Percentiles rank a stretch among this genome's conserved stretches.
phyloP scores from a whole-genome alignment of 2,329 filamentous ascomycete species.

The Alternaria sp. region DNA sequence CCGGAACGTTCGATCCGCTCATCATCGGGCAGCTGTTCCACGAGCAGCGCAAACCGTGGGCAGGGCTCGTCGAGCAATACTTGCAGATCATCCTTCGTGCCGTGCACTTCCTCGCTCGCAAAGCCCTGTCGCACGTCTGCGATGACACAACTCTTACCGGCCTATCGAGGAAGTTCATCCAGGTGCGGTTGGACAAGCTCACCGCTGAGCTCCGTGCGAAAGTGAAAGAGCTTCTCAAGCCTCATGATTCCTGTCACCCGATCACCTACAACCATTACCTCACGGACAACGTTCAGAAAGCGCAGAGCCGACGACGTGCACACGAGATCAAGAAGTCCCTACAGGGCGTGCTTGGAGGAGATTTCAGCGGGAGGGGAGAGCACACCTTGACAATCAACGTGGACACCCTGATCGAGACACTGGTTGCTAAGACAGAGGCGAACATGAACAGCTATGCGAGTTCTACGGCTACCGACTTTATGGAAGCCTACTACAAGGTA shows the following conservation, averaged over 20 bases:
- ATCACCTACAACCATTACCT: slow-evolving; percentile 51
- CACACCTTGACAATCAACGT: too few species aligned
- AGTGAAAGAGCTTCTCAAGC: slow-evolving; percentile 18
- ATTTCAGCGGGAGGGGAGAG: too few species aligned
- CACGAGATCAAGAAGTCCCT: too few species aligned
- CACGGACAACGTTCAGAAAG: slow-evolving; percentile 44
- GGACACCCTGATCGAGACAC: slow-evolving; percentile 10
- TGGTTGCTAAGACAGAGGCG: slow-evolving; percentile 22
- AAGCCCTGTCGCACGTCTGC: slow-evolving; percentile 7
- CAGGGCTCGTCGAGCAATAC: not conserved
- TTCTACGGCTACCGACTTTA: slow-evolving; percentile 35
- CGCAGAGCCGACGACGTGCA: slow-evolving; percentile 17
- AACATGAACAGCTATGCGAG: slow-evolving; percentile 41
- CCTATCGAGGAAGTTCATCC: slow-evolving; percentile 6
- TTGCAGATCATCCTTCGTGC: slow-evolving; percentile 9
- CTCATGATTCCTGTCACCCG: slow-evolving; percentile 21
- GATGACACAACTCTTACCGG: slow-evolving; percentile 5
- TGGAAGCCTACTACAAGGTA: slow-evolving; percentile 42
- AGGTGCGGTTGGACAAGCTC: slow-evolving; percentile 4
- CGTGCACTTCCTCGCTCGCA: not conserved
- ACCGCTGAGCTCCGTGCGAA: slow-evolving; percentile 11
- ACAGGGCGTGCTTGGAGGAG: too few species aligned
- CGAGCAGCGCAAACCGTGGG: slow-evolving; percentile 28
- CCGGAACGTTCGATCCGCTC: slow-evolving; percentile 29
- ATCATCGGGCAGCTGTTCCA: slow-evolving; percentile 27